Evolutionary conservation across 371 early-diverging fungal species (phyloP), one percentile per base, ranked within the genome.

Genomic region (Apophysomyces elegans): DNA sequence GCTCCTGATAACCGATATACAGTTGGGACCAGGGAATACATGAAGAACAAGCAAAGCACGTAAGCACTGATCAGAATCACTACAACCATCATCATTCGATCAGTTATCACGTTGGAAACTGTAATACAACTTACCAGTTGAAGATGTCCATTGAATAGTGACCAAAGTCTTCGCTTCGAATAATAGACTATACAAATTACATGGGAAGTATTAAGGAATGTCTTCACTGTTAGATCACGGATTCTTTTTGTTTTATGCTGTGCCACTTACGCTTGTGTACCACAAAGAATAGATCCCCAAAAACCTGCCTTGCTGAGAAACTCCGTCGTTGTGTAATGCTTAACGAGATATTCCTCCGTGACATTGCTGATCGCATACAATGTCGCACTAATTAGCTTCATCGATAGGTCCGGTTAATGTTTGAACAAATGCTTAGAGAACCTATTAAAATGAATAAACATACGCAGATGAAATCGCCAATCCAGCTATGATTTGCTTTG

Each of bases 381-480:
- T 0, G 78, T 76, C 16, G 81, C 81, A 63, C 81, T 77, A 2
- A 62, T 32, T 59, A 81, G 58, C 81, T 81, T 63, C 36, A 37
- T 13, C 8, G 41, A 41, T 26, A 26, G 1, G 32, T 26, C 32
- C 32, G 32, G 32, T 26, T 26, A 41, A 5, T 41, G 41, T 11
- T 0, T 41, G 8, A 39, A 14, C 16, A 35, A 26, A 35, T 59
- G 45, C 41, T 44, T 35, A 50, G 14, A 44, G 32, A 26, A 56
- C 32, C 45, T 13, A 62, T 56, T 57, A 50, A 65, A 57, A 39
- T 14, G 36, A 41, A 44, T 7, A 41, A 26, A 26, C 66, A 56
- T 75, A 81, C 81, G 58, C 81, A 78, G 21, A 77, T 67, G 7
- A 81, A 18, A 64, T 81, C 81, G 26, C 81, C 81, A 44, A 78